Evolutionary conservation across 345 rosid species (phyloP).

Genomic region (Mallotus nudiflorus): DNA sequence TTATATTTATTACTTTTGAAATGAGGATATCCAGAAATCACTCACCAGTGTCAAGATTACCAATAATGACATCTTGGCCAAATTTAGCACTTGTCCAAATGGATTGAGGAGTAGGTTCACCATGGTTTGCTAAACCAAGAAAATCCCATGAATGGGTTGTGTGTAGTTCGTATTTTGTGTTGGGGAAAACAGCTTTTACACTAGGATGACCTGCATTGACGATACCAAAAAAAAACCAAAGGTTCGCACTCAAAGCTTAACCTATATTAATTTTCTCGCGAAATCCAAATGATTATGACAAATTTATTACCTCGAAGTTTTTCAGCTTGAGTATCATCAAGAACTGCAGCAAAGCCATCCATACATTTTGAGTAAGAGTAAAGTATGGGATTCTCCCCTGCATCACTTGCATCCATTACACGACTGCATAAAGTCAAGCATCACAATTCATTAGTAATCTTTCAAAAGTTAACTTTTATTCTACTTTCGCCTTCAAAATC

Average conservation of each 20-base stretch:
- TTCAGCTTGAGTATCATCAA: slow-evolving; percentile 12
- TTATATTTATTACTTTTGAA: too few species aligned
- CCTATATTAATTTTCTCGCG: too few species aligned
- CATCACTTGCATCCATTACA: background rate
- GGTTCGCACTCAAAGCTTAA: too few species aligned
- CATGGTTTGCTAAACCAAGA: slow-evolving; percentile 19
- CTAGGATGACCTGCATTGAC: slow-evolving; percentile 10
- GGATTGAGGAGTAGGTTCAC: background rate
- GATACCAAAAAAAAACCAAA: background rate
- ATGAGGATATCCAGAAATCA: too few species aligned
- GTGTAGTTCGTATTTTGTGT: slow-evolving; percentile 9
- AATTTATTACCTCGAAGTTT: background rate
- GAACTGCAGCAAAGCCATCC: slow-evolving; percentile 22
- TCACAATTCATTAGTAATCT: too few species aligned
- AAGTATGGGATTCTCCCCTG: background rate
- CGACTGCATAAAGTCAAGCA: too few species aligned
- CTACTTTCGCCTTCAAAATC: too few species aligned
- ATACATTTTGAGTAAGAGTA: slow-evolving; percentile 17
- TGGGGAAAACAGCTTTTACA: slow-evolving; percentile 13
- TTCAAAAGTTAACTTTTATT: too few species aligned
- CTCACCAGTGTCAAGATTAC: slow-evolving; percentile 23
- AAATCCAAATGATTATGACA: background rate
- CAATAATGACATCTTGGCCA: slow-evolving; percentile 22
- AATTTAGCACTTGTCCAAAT: slow-evolving; percentile 14
- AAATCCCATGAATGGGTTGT: slow-evolving; percentile 30